Base-by-base conservation (phyloP, 2,329 filamentous ascomycete species). In the Curvularia lunata region DNA sequence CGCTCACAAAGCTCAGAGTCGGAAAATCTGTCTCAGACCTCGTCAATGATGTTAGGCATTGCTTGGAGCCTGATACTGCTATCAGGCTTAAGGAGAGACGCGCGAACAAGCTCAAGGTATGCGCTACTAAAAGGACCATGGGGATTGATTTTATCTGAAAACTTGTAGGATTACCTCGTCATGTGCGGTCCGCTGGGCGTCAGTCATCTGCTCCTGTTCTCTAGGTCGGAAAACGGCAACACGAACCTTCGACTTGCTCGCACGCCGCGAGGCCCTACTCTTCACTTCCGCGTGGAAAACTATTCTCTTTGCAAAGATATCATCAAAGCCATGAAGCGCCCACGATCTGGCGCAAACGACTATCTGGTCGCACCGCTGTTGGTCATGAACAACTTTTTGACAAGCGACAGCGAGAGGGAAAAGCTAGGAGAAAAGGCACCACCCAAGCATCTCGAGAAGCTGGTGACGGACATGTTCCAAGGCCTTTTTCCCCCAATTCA, bases 351-450 rank as follows among this genome's bases (percentile, higher is more conserved):
- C 62, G 94, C 71, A 46, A 72, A 94, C 75, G 92, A 97, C 75
- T 96, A 91, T 70, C 83, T 90, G 56, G 92, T 88, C 42, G 88
- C 95, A 6, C 95, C 95, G 61, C 79, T 98, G 80, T 85, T 99
- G 43, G 95, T 99, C 65, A 98, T 99, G 95, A 99, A 99, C 81
- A 97, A 97, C 77, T 97, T 99, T 77, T 86, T 86, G 38, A 89
- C 88, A 3, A 84, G 89, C 27, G 82, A 83, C 19, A 54, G 64
- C 7, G 66, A 71, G 19, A 61, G 73, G n/a, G 71, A 73, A 46
- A 49, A 54, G 18, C 45, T 76, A 10, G 72, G 70, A 27, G 73
- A 75, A 55, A 85, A 87, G 21, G 87, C 89, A 61, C 88, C 96
- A n/a, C 92, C 94, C 5, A 96, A 92, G 74, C 93, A 97, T 68